Evolutionary conservation across 202 grass and related monocot species (phyloP).

Genomic region (Carex arenaria): DNA sequence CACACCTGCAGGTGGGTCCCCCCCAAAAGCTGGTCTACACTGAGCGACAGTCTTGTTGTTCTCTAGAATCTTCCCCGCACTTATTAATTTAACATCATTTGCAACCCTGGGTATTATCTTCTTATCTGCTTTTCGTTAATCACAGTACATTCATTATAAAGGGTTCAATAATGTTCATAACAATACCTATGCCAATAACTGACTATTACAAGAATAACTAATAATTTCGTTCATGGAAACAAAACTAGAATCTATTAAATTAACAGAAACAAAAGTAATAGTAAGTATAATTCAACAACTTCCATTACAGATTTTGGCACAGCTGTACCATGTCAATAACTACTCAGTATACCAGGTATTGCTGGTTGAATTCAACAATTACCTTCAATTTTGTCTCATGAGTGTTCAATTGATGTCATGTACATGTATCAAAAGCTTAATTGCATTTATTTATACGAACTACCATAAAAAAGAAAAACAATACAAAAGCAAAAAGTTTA

Average conservation of each 20-base stretch:
- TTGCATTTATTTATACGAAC: neutral
- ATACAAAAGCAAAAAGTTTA: neutral
- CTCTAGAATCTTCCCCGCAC: conserved; percentile 81
- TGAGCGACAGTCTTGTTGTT: conserved; percentile 77
- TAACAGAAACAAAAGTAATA: conserved; percentile 17
- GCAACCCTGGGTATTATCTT: conserved; percentile 74
- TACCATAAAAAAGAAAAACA: neutral
- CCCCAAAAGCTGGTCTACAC: conserved; percentile 71
- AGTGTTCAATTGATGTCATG: neutral
- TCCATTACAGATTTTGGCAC: neutral
- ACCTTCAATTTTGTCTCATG: neutral
- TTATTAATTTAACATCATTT: conserved; percentile 87
- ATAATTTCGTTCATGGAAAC: neutral
- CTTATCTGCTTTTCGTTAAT: conserved; percentile 56
- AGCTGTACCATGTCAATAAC: neutral
- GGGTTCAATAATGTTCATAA: conserved; percentile 18
- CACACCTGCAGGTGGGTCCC: conserved; percentile 62
- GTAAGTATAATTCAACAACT: neutral
- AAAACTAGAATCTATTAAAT: conserved; percentile 16
- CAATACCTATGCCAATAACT: neutral
- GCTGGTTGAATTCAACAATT: neutral
- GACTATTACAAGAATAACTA: neutral
- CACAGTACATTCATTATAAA: conserved; percentile 21
- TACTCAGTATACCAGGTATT: neutral
- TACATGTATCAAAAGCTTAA: neutral